Conservation (phyloP, 1,284 basidiomycete genomes). For the Violaceomyces palustris region DNA sequence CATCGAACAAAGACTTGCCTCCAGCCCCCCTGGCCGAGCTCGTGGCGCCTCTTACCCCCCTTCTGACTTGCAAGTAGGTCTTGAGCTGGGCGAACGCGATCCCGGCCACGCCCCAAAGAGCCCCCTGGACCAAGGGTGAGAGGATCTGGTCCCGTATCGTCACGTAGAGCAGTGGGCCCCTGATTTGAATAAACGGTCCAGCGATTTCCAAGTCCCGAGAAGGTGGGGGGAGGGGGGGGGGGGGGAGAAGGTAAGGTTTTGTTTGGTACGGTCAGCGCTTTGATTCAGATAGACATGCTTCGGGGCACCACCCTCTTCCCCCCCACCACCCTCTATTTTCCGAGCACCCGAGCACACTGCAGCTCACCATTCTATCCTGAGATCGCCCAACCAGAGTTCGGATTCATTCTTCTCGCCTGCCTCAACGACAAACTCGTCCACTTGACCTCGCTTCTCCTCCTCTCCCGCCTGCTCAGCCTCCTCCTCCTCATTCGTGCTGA, state of each 20-base stretch:
- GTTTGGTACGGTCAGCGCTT: too few species aligned
- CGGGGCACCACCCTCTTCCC: neutral
- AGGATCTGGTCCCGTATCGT: conserved; percentile 42
- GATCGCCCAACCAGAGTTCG: conserved; percentile 38
- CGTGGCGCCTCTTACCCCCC: conserved; percentile 1
- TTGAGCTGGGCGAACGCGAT: conserved; percentile 21
- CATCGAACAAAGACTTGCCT: too few species aligned
- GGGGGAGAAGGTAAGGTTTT: too few species aligned
- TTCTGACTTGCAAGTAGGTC: conserved; percentile 9
- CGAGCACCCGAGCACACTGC: neutral
- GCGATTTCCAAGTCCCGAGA: neutral
- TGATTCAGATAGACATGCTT: too few species aligned
- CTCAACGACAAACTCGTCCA: neutral
- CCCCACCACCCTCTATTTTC: neutral
- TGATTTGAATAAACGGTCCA: neutral
- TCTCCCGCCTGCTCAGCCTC: neutral
- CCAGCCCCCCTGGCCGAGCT: too few species aligned
- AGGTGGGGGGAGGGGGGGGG: too few species aligned
- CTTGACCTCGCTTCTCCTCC: neutral
- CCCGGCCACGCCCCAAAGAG: conserved; percentile 35
- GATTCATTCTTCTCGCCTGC: conserved; percentile 3
- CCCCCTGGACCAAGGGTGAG: conserved; percentile 41
- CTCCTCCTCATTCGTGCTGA: conserved; percentile 2
- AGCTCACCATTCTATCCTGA: conserved; percentile 43
- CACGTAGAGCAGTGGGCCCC: conserved; percentile 39